Percentiles rank a stretch among this genome's conserved stretches.
Evolutionary conservation across 2,329 filamentous ascomycete species (phyloP).

Genomic region (Byssothecium circinans): DNA sequence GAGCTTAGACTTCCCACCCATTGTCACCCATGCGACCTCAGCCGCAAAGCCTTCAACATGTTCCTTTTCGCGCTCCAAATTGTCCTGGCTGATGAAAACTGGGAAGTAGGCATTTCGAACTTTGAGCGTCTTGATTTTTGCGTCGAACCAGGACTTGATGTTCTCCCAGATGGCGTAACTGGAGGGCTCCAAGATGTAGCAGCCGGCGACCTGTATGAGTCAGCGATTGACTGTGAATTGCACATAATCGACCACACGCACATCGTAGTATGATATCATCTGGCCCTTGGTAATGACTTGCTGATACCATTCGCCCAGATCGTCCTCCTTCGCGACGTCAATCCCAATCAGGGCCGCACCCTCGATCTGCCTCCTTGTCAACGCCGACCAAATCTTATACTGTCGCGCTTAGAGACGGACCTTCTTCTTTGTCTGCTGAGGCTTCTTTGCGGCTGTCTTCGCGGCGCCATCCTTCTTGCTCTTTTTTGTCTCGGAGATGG

Average conservation of each 20-base stretch:
- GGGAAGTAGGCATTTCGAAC: conserved; percentile 97
- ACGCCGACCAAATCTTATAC: conserved; percentile 4
- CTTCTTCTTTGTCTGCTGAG: conserved; percentile 54
- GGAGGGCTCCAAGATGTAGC: conserved; percentile 57
- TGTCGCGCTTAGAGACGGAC: conserved; percentile 17
- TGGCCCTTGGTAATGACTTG: conserved; percentile 96
- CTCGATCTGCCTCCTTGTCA: conserved; percentile 50
- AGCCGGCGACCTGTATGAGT: conserved; percentile 29
- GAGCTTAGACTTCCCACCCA: conserved; percentile 87
- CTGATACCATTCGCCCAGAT: conserved; percentile 96
- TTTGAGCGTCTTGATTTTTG: conserved; percentile 81
- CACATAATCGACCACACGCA: conserved; percentile 59
- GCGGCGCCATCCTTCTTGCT: conserved; percentile 40
- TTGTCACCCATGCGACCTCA: conserved; percentile 85
- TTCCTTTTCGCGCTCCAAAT: conserved; percentile 83
- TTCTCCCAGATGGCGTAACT: conserved; percentile 70
- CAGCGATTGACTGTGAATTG: conserved; percentile 4
- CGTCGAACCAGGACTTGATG: conserved; percentile 61
- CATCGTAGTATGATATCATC: conserved; percentile 97
- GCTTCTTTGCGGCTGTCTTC: conserved; percentile 44
- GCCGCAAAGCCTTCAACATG: conserved; percentile 98
- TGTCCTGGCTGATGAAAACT: conserved; percentile 81
- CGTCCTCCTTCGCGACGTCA: conserved; percentile 78
- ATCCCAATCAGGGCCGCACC: conserved; percentile 78
- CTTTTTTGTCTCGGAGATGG: conserved; percentile 44